Evolutionary conservation across 495 filamentous ascomycete genomes (phyloP).

Genomic region (Penicillium canariense): DNA sequence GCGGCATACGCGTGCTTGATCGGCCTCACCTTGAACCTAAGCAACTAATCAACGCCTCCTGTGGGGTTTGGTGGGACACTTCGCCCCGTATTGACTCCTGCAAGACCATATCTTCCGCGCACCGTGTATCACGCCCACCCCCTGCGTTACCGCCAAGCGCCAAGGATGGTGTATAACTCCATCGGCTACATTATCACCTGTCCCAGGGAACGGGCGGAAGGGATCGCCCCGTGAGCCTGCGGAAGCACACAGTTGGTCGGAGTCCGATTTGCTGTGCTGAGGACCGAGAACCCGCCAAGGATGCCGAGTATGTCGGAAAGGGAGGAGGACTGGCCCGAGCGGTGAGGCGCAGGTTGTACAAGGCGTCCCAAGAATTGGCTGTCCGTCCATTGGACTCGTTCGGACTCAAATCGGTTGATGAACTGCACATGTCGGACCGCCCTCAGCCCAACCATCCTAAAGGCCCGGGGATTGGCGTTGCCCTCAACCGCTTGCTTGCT

Average conservation of each 20-base stretch:
- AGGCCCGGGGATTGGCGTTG: not conserved
- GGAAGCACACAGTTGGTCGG: slow-evolving; percentile 20
- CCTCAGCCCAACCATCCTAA: not conserved
- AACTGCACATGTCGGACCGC: not conserved
- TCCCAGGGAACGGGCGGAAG: not conserved
- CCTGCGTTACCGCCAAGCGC: slow-evolving; percentile 42
- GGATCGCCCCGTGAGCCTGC: slow-evolving; percentile 14
- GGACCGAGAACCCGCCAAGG: slow-evolving; percentile 18
- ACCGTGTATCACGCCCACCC: slow-evolving; percentile 17
- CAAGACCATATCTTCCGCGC: slow-evolving; percentile 2
- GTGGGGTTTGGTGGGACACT: slow-evolving; percentile 46
- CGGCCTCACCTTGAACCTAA: slow-evolving; percentile 65
- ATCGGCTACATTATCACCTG: slow-evolving; percentile 11
- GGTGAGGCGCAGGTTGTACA: slow-evolving; percentile 20
- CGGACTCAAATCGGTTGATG: slow-evolving; percentile 13
- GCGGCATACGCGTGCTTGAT: slow-evolving; percentile 78
- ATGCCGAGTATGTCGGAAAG: slow-evolving; percentile 22
- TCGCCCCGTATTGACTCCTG: not conserved
- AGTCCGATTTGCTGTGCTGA: slow-evolving; percentile 16
- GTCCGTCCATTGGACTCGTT: slow-evolving; percentile 9
- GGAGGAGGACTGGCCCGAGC: slow-evolving; percentile 21
- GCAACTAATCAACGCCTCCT: slow-evolving; percentile 19
- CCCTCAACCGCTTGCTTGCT: not conserved
- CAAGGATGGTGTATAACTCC: slow-evolving; percentile 29
- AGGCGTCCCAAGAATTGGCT: slow-evolving; percentile 8